These are phyloP conservation scores for Spencermartinsiella ligniputridi DNA, from an alignment of 1,139 yeast species.

Conservation along the genomic window DNA sequence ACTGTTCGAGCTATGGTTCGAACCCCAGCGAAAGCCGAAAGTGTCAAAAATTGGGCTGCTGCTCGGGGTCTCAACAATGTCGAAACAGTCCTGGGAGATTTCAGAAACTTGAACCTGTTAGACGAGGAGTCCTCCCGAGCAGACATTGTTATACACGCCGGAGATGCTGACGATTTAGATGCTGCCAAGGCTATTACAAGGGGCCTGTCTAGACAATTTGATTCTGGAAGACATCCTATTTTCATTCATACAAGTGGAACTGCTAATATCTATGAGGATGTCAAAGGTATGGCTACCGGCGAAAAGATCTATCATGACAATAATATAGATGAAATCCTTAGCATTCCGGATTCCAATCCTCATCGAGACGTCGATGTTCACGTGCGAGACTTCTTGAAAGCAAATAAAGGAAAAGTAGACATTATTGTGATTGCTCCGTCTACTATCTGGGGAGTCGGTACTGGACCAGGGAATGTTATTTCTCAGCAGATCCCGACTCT, in stretches of 20 bases:
- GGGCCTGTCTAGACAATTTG: constrained; percentile 16
- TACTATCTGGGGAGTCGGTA: constrained; percentile 34
- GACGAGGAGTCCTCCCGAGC: constrained; percentile 26
- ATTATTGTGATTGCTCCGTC: constrained; percentile 22
- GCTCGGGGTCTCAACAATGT: constrained; percentile 13
- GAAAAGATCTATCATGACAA: constrained; percentile 35
- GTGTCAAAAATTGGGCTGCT: constrained; percentile 25
- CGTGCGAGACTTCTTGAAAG: constrained; percentile 14
- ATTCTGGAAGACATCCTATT: constrained; percentile 28
- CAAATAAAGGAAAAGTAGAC: constrained; percentile 14
- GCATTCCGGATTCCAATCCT: constrained; percentile 35
- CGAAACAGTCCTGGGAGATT: constrained; percentile 27
- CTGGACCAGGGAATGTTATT: constrained; percentile 36
- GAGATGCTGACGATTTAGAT: constrained; percentile 38
- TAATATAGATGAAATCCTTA: constrained; percentile 31
- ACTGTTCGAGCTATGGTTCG: constrained; percentile 32
- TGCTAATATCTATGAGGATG: constrained; percentile 32
- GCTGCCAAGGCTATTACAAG: constrained; percentile 31
- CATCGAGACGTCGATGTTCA: constrained; percentile 39
- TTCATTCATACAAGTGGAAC: constrained; percentile 43
- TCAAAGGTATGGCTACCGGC: constrained; percentile 26
- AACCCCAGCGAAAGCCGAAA: constrained; percentile 28
- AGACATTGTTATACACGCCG: constrained; percentile 39
- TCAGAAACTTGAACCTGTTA: constrained; percentile 30
- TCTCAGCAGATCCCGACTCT: constrained; percentile 38